Evolutionary conservation across 768 basidiomycete genomes (phyloP).

Genomic region (Tricholoma terreum): DNA sequence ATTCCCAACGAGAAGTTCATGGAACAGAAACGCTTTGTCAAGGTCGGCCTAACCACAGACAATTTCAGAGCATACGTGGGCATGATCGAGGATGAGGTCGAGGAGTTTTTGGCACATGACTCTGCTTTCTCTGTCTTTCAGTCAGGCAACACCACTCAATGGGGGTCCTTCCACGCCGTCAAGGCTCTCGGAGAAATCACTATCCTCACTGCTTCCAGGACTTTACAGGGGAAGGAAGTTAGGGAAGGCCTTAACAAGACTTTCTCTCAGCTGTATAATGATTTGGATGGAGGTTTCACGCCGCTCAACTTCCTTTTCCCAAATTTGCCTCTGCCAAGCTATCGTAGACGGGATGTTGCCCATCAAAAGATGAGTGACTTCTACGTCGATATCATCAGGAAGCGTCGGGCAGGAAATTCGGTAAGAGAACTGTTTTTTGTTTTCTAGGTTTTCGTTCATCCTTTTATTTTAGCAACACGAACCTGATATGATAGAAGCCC

Average conservation of each 20-base stretch:
- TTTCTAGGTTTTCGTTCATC: conserved; percentile 1
- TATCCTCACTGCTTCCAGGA: conserved; percentile 90
- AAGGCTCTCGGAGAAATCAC: conserved; percentile 83
- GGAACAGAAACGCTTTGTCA: conserved; percentile 99
- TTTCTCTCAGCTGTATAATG: conserved; percentile 82
- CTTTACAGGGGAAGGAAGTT: conserved; percentile 92
- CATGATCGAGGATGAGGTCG: conserved; percentile 76
- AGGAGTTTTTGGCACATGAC: conserved; percentile 68
- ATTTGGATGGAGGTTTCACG: conserved; percentile 94
- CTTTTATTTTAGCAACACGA: conserved; percentile 42
- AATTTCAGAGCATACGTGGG: conserved; percentile 84
- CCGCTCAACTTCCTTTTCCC: conserved; percentile 96
- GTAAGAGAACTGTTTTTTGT: conserved; percentile 30
- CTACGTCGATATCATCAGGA: conserved; percentile 82
- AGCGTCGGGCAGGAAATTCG: conserved; percentile 53
- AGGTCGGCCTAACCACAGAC: conserved; percentile 89
- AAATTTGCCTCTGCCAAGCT: conserved; percentile 86
- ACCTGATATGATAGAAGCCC: conserved; percentile 89
- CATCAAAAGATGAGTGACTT: conserved; percentile 93
- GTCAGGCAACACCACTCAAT: conserved; percentile 64
- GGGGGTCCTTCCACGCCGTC: conserved; percentile 75
- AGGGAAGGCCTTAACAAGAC: conserved; percentile 72
- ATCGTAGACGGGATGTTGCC: conserved; percentile 83
- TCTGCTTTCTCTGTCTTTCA: conserved; percentile 60
- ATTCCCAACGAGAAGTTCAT: conserved; percentile 95